A percentile compares a stretch with the other conserved stretches of the same genome.
phyloP scores from a whole-genome alignment of 2,329 filamentous ascomycete species.

The Phoma sp. region DNA sequence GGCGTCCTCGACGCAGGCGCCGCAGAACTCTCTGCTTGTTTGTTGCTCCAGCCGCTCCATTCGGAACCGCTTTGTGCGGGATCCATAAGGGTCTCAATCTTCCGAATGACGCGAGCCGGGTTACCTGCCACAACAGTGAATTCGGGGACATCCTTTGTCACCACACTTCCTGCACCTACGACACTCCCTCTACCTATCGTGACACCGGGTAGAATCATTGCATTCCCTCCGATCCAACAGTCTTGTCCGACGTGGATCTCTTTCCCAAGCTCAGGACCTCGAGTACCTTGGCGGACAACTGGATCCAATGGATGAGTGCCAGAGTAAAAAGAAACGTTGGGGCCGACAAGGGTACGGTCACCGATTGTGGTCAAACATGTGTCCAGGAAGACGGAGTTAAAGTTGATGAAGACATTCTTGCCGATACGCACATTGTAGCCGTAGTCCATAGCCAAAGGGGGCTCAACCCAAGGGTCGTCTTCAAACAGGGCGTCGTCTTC shows the following conservation, averaged over 20 bases:
- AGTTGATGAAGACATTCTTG: conserved; percentile 75
- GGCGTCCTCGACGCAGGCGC: conserved; percentile 79
- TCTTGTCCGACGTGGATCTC: conserved; percentile 80
- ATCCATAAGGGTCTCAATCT: conserved; percentile 46
- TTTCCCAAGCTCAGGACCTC: conserved; percentile 75
- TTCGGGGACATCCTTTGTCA: conserved; percentile 76
- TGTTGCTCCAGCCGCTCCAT: conserved; percentile 65
- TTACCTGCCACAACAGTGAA: conserved; percentile 70
- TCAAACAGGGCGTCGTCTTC: conserved; percentile 70
- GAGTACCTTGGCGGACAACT: conserved; percentile 71
- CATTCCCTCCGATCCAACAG: conserved; percentile 57
- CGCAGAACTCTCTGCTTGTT: conserved; percentile 70
- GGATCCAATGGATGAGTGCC: conserved; percentile 81
- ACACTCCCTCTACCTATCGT: conserved; percentile 76
- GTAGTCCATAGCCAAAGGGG: conserved; percentile 76
- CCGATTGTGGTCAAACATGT: conserved; percentile 77
- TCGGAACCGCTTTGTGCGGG: conserved; percentile 24
- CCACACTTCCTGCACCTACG: conserved; percentile 81
- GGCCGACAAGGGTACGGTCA: conserved; percentile 76
- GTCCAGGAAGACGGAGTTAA: conserved; percentile 76
- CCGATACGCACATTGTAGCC: conserved; percentile 77
- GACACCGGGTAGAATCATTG: conserved; percentile 72
- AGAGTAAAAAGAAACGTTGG: conserved; percentile 77
- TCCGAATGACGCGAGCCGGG: conserved; percentile 67
- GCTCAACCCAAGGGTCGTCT: conserved; percentile 71